Evolutionary conservation across 2,329 filamentous ascomycete species (phyloP).

Genomic region (Calycina herbarum): DNA sequence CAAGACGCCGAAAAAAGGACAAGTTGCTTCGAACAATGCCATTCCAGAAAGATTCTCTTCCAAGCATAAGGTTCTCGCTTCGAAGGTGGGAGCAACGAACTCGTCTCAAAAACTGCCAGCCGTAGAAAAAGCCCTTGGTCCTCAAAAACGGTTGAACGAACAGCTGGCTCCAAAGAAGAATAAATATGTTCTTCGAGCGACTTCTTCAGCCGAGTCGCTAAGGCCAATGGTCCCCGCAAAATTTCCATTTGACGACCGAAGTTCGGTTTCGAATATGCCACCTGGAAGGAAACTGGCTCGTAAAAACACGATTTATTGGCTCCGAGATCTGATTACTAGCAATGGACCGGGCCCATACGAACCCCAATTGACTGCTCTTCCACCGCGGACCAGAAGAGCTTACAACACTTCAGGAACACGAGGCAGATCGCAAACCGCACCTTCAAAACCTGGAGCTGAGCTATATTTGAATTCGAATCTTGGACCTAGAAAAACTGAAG

Average conservation of each 20-base stretch:
- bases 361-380: slow-evolving; percentile 32
- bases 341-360: slow-evolving; percentile 28
- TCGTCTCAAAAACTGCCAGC: slow-evolving; percentile 8
- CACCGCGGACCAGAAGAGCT: slow-evolving; percentile 26
- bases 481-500: slow-evolving; percentile 10
- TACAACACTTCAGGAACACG: slow-evolving; percentile 12
- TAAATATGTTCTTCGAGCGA: slow-evolving; percentile 19
- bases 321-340: slow-evolving; percentile 31
- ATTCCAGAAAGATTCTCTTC: slow-evolving; percentile 29
- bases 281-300: slow-evolving; percentile 19
- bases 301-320: slow-evolving; percentile 33
- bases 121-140: slow-evolving; percentile 1
- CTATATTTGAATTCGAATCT: slow-evolving; percentile 22
- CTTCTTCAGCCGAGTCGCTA: slow-evolving; percentile 23
- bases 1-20: slow-evolving; percentile 14
- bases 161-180: slow-evolving; percentile 10
- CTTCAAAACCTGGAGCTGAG: slow-evolving; percentile 16
- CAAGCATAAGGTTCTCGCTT: slow-evolving; percentile 21
- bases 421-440: slow-evolving; percentile 21
- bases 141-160: slow-evolving; percentile 15
- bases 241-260: slow-evolving; percentile 13
- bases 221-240: not conserved
- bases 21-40: slow-evolving; percentile 14
- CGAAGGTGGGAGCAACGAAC: slow-evolving; percentile 17
- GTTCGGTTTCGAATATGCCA: slow-evolving; percentile 14